phyloP scores from a whole-genome alignment of 176 grass and related monocot genomes.

The Pontederia paniculata region DNA sequence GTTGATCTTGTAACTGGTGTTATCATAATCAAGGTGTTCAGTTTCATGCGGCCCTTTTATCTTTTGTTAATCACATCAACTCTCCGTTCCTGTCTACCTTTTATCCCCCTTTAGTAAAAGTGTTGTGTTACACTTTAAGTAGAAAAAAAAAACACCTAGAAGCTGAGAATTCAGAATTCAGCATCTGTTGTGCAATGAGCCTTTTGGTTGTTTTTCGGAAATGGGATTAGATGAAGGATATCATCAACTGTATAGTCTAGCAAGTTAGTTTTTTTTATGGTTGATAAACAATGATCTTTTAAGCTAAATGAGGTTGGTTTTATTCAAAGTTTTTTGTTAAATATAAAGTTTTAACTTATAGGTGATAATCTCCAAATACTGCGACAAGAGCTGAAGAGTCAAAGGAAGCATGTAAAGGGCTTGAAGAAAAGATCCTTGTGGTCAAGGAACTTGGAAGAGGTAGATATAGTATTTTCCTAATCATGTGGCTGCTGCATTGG shows the following conservation, averaged over 20 bases:
- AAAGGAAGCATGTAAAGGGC: conserved; percentile 81
- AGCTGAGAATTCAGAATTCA: too few relatives aligned
- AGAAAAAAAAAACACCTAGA: too few relatives aligned
- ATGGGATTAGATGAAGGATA: too few relatives aligned
- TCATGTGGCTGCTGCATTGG: too few relatives aligned
- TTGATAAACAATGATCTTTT: background rate
- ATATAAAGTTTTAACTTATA: conserved; percentile 24
- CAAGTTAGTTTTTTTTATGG: too few relatives aligned
- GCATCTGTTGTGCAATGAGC: too few relatives aligned
- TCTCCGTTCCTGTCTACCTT: too few relatives aligned
- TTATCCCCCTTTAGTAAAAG: too few relatives aligned
- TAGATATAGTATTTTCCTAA: conserved; percentile 46
- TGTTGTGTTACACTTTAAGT: too few relatives aligned
- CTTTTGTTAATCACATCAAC: background rate
- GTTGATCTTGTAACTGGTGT: conserved; percentile 13
- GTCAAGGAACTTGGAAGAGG: conserved; percentile 96
- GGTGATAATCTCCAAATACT: conserved; percentile 74
- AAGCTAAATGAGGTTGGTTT: background rate
- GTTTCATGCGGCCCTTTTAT: background rate
- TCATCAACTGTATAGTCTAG: too few relatives aligned
- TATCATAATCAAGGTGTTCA: background rate
- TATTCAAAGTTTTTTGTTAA: background rate
- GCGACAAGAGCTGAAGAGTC: conserved; percentile 85
- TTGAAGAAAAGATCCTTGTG: conserved; percentile 87
- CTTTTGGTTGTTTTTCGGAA: too few relatives aligned